Percentiles rank a stretch among this genome's conserved stretches.
phyloP scores from a whole-genome alignment of 192 early-diverging fungal genomes.

The Coemansia guatemalensis region DNA sequence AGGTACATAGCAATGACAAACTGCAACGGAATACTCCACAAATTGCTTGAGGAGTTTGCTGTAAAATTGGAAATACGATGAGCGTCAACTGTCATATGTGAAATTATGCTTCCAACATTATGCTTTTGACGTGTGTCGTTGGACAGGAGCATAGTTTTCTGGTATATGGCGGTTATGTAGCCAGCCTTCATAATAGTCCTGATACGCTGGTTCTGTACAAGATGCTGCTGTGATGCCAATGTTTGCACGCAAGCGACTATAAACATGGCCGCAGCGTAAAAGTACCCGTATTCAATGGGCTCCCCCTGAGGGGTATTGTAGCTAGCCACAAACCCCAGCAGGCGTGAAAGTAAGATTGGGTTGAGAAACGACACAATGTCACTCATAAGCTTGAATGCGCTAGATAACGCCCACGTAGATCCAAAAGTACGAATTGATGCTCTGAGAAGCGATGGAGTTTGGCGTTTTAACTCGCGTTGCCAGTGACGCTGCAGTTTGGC shows the following conservation, averaged over 20 bases:
- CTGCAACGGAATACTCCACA: conserved; percentile 77
- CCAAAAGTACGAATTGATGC: conserved; percentile 65
- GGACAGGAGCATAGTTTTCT: conserved; percentile 79
- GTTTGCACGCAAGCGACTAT: conserved; percentile 72
- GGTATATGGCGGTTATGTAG: conserved; percentile 79
- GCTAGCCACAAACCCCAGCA: conserved; percentile 62
- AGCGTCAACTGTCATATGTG: conserved; percentile 67
- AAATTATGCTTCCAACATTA: conserved; percentile 76
- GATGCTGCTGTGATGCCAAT: conserved; percentile 83
- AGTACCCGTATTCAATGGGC: conserved; percentile 72
- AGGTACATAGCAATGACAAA: conserved; percentile 73
- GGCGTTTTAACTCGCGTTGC: conserved; percentile 61
- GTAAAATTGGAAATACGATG: conserved; percentile 63
- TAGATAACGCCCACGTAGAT: conserved; percentile 66
- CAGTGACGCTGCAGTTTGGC: conserved; percentile 66
- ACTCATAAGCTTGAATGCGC: conserved; percentile 75
- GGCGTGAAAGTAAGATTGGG: conserved; percentile 70
- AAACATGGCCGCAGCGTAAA: conserved; percentile 84
- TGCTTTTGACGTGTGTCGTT: conserved; percentile 75
- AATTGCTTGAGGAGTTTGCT: conserved; percentile 67
- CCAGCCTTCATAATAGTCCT: conserved; percentile 74
- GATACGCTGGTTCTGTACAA: conserved; percentile 61
- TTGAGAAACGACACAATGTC: conserved; percentile 80
- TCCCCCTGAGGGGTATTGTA: conserved; percentile 45
- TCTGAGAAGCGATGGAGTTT: conserved; percentile 64